Conservation (phyloP, 2,329 filamentous ascomycete species). For the Diaporthe nobilis region DNA sequence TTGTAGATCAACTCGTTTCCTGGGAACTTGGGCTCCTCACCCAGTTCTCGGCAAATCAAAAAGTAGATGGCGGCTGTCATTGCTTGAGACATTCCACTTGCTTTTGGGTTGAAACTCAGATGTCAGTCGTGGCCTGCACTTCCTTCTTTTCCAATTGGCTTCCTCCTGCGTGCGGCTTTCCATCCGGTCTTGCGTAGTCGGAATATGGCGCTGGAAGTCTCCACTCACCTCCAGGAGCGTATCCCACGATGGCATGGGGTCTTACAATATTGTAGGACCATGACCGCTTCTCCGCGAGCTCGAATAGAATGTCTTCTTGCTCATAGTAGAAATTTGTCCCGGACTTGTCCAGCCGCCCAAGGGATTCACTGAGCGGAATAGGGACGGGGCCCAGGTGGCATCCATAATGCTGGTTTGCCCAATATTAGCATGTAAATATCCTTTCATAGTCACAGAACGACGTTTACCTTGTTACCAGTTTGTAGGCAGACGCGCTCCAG, state of each 20-base stretch:
- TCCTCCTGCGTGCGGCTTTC: no score
- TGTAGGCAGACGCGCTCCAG: conserved; percentile 36
- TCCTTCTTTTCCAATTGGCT: background rate
- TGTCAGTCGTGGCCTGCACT: background rate
- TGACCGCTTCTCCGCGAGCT: background rate
- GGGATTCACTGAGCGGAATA: background rate
- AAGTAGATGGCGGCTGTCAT: conserved; percentile 48
- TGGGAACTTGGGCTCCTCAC: conserved; percentile 44
- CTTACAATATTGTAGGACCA: conserved; percentile 46
- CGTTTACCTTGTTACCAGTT: conserved; percentile 35
- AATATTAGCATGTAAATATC: background rate
- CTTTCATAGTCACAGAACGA: background rate
- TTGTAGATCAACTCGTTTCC: conserved; percentile 49
- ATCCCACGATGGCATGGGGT: conserved; percentile 48
- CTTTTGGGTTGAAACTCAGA: background rate
- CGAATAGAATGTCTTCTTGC: background rate
- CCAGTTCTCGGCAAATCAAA: conserved; percentile 47
- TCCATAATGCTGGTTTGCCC: background rate
- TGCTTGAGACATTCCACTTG: conserved; percentile 49
- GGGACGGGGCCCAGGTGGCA: background rate
- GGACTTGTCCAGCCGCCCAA: background rate
- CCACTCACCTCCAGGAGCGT: conserved; percentile 46
- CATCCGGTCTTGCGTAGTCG: background rate
- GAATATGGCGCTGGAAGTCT: background rate
- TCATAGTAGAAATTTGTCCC: background rate